Evolutionary conservation across 2,329 filamentous ascomycete genomes (phyloP).

Genomic region (Sporothrix mexicana): DNA sequence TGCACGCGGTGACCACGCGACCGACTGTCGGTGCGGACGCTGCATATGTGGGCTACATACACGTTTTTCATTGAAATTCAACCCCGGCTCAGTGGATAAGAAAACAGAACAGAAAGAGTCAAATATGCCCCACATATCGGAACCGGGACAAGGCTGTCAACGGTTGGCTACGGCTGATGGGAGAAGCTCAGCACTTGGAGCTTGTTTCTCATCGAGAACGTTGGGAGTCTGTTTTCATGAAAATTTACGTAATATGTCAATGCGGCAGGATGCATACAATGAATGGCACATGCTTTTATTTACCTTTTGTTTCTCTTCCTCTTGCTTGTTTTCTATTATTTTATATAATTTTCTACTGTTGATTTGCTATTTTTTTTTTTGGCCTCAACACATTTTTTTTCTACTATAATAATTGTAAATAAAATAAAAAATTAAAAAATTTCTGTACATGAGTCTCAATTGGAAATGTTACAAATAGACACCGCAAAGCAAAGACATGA

Average conservation of each 20-base stretch:
- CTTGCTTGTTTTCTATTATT: background rate
- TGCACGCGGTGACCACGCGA: background rate
- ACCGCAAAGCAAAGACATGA: background rate
- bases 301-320: background rate
- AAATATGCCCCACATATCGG: background rate
- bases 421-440: background rate
- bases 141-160: conserved; percentile 3
- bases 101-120: background rate
- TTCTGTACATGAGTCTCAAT: no score
- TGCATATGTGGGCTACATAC: background rate
- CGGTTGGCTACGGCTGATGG: conserved; percentile 14
- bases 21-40: background rate
- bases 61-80: background rate
- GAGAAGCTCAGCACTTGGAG: background rate
- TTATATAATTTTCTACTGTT: background rate
- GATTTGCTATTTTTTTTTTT: no score
- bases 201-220: background rate
- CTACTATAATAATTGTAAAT: background rate
- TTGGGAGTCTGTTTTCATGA: background rate
- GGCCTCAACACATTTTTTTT: no score
- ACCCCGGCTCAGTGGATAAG: conserved; percentile 7
- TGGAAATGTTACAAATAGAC: background rate
- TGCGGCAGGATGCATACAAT: no score
- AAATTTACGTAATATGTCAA: background rate
- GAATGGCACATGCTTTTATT: no score